Evolutionary conservation across 1,139 yeast genomes (phyloP).

Genomic region (Suhomyces choctaworum): DNA sequence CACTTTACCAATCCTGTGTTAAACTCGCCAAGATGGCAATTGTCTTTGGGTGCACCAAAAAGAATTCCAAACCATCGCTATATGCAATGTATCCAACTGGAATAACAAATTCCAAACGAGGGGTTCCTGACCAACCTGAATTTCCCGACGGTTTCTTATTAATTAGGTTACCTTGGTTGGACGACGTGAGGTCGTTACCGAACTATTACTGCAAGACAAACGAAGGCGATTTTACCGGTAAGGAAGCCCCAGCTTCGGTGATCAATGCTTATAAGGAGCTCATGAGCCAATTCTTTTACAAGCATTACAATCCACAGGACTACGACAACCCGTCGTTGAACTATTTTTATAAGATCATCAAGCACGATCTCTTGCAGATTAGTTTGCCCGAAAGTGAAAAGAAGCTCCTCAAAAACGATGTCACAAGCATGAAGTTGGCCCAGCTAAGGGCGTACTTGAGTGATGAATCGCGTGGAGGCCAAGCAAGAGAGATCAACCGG

Average conservation of each 20-base stretch:
- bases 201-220: constrained; percentile 16
- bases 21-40: constrained; percentile 59
- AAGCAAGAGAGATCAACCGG: constrained; percentile 19
- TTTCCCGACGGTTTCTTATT: constrained; percentile 66
- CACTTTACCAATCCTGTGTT: constrained; percentile 63
- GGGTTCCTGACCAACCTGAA: constrained; percentile 16
- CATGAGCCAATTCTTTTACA: constrained; percentile 41
- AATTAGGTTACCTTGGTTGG: constrained; percentile 60
- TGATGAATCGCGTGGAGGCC: constrained; percentile 9
- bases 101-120: constrained; percentile 20
- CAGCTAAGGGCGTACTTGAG: constrained; percentile 15
- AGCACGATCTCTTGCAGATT: constrained; percentile 66
- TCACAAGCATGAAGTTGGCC: constrained; percentile 17
- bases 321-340: constrained; percentile 68
- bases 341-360: constrained; percentile 63
- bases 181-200: constrained; percentile 59
- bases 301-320: constrained; percentile 54
- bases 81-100: constrained; percentile 63
- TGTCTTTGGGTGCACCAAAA: constrained; percentile 67
- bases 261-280: constrained; percentile 32
- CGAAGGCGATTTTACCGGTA: constrained; percentile 1
- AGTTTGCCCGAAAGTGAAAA: constrained; percentile 42
- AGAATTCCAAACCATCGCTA: constrained; percentile 55
- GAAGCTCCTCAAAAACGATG: constrained; percentile 20
- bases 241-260: constrained; percentile 11